A percentile compares a stretch with the other conserved stretches of the same genome.
Conservation (phyloP, 306 rosid genomes). For the Ceratonia siliqua region DNA sequence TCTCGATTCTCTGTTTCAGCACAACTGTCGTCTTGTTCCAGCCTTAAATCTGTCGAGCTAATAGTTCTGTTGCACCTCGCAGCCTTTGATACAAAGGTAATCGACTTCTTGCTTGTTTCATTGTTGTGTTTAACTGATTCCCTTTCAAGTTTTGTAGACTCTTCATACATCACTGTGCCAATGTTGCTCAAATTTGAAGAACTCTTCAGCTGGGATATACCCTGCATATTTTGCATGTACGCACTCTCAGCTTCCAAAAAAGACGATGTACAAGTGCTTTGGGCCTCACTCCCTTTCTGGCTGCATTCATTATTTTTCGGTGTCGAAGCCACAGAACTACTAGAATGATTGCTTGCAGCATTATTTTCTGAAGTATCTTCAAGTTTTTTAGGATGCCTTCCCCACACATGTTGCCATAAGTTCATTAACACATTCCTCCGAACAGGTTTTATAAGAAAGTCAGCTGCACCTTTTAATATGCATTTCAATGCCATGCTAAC, state of each 20-base stretch:
- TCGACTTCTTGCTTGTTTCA: conserved; percentile 42
- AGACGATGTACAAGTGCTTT: conserved; percentile 57
- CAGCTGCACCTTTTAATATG: conserved; percentile 76
- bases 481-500: conserved; percentile 64
- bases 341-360: conserved; percentile 49
- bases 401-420: conserved; percentile 89
- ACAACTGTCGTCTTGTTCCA: conserved; percentile 26
- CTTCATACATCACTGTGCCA: conserved; percentile 38
- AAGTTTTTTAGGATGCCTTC: conserved; percentile 53
- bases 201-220: conserved; percentile 38
- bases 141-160: conserved; percentile 34
- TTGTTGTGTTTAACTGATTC: conserved; percentile 37
- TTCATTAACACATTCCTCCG: conserved; percentile 71
- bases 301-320: conserved; percentile 45
- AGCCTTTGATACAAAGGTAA: conserved; percentile 38
- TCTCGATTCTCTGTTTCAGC: conserved; percentile 33
- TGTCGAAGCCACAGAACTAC: conserved; percentile 46
- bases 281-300: conserved; percentile 57
- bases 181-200: conserved; percentile 44
- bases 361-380: conserved; percentile 48
- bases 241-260: conserved; percentile 56
- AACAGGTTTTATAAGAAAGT: conserved; percentile 79
- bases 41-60: conserved; percentile 33
- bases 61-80: conserved; percentile 38
- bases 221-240: conserved; percentile 53